A percentile compares a stretch with the other conserved stretches of the same genome.
phyloP scores from a whole-genome alignment of 129 eudicot genomes.

The Flaveria sonorensis region DNA sequence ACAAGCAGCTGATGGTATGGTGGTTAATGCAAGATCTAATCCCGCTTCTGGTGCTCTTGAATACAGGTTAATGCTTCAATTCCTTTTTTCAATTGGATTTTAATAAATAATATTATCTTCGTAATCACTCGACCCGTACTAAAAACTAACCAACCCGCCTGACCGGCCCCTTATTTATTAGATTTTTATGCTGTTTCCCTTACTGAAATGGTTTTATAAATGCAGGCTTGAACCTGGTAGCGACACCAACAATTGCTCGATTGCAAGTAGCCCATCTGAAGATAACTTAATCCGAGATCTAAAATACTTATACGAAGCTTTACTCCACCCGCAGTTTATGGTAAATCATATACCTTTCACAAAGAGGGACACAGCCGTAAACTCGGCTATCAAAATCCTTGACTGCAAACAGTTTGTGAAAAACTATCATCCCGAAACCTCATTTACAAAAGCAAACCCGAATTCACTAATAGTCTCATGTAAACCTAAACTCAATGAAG shows the following conservation, averaged over 20 bases:
- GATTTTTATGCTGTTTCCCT: neutral
- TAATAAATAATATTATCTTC: neutral
- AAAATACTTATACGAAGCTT: slow-evolving; percentile 59
- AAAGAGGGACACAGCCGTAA: slow-evolving; percentile 37
- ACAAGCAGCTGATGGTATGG: slow-evolving; percentile 65
- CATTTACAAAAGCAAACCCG: slow-evolving; percentile 29
- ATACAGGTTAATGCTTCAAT: slow-evolving; percentile 54
- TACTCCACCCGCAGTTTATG: slow-evolving; percentile 66
- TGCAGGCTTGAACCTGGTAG: slow-evolving; percentile 67
- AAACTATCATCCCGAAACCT: slow-evolving; percentile 56
- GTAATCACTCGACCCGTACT: neutral
- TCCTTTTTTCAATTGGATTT: neutral
- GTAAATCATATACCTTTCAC: slow-evolving; percentile 35
- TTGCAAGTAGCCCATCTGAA: slow-evolving; percentile 44
- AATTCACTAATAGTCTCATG: slow-evolving; percentile 52
- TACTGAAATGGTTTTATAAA: neutral
- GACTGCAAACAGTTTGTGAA: slow-evolving; percentile 96
- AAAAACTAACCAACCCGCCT: neutral
- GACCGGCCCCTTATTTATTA: neutral
- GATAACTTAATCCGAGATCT: slow-evolving; percentile 63
- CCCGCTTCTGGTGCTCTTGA: slow-evolving; percentile 81
- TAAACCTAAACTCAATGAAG: slow-evolving; percentile 58
- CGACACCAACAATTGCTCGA: slow-evolving; percentile 4
- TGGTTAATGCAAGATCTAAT: slow-evolving; percentile 59
- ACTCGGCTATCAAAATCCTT: slow-evolving; percentile 59